Percentiles rank a stretch among this genome's conserved stretches.
Evolutionary conservation across 2,329 filamentous ascomycete species (phyloP).

Genomic region (Aspergillus quadrilineatus): DNA sequence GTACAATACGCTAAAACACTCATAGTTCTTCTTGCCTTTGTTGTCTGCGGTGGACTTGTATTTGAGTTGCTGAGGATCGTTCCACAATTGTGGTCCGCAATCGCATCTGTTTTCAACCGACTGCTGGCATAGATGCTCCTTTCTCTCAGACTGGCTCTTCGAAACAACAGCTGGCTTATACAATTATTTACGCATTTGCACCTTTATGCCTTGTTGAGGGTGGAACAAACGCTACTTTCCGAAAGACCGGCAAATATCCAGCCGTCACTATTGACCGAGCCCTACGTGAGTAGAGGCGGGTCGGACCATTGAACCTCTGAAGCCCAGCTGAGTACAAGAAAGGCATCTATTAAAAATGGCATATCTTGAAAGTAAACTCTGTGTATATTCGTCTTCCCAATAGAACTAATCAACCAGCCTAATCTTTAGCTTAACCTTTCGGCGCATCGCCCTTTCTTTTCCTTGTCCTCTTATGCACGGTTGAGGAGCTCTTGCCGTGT

Average conservation of each 20-base stretch:
- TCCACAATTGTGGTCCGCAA: constrained; percentile 41
- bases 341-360: not conserved
- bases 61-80: constrained; percentile 55
- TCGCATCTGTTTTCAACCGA: constrained; percentile 29
- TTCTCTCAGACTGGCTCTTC: not conserved
- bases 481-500: not conserved
- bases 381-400: not conserved
- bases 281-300: not conserved
- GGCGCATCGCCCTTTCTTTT: not conserved
- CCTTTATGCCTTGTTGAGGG: not conserved
- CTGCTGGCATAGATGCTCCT: constrained; percentile 20
- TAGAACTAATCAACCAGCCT: not conserved
- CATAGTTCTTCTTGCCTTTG: constrained; percentile 61
- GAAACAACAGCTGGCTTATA: not conserved
- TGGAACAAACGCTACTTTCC: not conserved
- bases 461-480: not conserved
- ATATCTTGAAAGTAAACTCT: not conserved
- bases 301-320: not conserved
- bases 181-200: not conserved
- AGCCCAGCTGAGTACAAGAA: not conserved
- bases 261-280: not conserved
- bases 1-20: constrained; percentile 16
- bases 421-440: not conserved
- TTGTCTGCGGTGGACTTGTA: constrained; percentile 60
- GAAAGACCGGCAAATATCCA: not conserved